Conservation (phyloP, 768 basidiomycete genomes). For the Myochromella boudieri region DNA sequence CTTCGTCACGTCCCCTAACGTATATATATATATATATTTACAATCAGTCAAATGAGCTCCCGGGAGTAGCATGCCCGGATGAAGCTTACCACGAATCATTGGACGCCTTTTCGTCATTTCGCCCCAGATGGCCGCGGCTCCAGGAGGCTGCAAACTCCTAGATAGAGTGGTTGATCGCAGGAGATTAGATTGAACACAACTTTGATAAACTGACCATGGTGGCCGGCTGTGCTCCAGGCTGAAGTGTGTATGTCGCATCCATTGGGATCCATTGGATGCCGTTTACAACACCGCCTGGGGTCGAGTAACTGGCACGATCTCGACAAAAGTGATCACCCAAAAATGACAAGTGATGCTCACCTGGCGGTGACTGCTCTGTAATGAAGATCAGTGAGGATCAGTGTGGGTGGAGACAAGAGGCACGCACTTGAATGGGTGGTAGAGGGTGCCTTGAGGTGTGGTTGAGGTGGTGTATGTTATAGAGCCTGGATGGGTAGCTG, state of each 20-base stretch:
- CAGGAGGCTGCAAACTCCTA: slow-evolving; percentile 64
- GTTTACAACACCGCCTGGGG: slow-evolving; percentile 60
- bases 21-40: too few species aligned
- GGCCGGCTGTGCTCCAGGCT: slow-evolving; percentile 60
- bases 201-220: slow-evolving; percentile 39
- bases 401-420: slow-evolving; percentile 6
- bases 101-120: slow-evolving; percentile 39
- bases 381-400: slow-evolving; percentile 19
- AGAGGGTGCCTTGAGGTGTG: slow-evolving; percentile 60
- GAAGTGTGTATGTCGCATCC: slow-evolving; percentile 64
- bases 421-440: slow-evolving; percentile 75
- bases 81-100: slow-evolving; percentile 47
- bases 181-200: slow-evolving; percentile 9
- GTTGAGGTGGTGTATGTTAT: slow-evolving; percentile 72
- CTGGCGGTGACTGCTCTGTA: slow-evolving; percentile 72
- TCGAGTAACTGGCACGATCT: slow-evolving; percentile 60
- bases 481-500: slow-evolving; percentile 65
- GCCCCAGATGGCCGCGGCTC: slow-evolving; percentile 41
- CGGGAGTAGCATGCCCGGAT: slow-evolving; percentile 3
- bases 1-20: slow-evolving; percentile 47
- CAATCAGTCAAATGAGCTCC: slow-evolving; percentile 6
- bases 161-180: slow-evolving; percentile 4
- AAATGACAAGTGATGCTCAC: slow-evolving; percentile 33
- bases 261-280: slow-evolving; percentile 71
- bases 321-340: slow-evolving; percentile 20